Base-by-base conservation (phyloP, 495 filamentous ascomycete species). In the Penicillium ucsense region DNA sequence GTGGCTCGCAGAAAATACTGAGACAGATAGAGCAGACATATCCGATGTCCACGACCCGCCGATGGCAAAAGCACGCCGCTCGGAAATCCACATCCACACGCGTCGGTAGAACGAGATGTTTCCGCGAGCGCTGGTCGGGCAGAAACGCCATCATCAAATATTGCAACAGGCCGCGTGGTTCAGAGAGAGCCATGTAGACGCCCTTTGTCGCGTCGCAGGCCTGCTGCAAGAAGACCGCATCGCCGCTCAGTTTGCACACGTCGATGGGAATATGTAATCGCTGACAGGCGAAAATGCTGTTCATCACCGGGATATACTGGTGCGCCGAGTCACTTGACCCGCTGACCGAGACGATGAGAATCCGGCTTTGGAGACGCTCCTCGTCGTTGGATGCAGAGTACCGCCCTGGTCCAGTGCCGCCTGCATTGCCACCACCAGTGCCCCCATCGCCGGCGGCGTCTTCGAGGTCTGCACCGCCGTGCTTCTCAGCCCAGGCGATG, bases 291-390 rank as follows among this genome's bases (percentile, higher is more conserved):
- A 98, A 98, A 36, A 96, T 94, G 53, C 81, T 77, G 70, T 97
- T 98, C 90, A 97, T 98, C 41, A 95, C 85, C 2, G 91, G 86
- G 47, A 97, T 96, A 69, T 98, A 98, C 62, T 96, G 90, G 31
- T 84, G 78, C 0, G 91, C 83, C 4, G 89, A 76, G 66, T 87
- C 85, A 50, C 85, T 84, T 28, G 86, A 88, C 31, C 89, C 87
- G 41, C 83, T 88, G 35, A 94, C 67, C 8, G 88, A 79, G 44
- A 98, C 64, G 53, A 97, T 88, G 49, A 98, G 68, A 57, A 97
- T 94, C 36, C 94, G 85, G n/a, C 84, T 81, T 57, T 86, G 80
- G 7, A 94, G 65, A 38, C 75, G 65, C 46, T 75, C 61, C 29
- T 55, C 49, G 11, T 52, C 56, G 32, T 64, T 55, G 2, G 53